A percentile compares a stretch with the other conserved stretches of the same genome.
These are phyloP conservation scores for Trichoderma sp. DNA, from an alignment of 2,329 filamentous ascomycete species.

Conservation along the genomic window DNA sequence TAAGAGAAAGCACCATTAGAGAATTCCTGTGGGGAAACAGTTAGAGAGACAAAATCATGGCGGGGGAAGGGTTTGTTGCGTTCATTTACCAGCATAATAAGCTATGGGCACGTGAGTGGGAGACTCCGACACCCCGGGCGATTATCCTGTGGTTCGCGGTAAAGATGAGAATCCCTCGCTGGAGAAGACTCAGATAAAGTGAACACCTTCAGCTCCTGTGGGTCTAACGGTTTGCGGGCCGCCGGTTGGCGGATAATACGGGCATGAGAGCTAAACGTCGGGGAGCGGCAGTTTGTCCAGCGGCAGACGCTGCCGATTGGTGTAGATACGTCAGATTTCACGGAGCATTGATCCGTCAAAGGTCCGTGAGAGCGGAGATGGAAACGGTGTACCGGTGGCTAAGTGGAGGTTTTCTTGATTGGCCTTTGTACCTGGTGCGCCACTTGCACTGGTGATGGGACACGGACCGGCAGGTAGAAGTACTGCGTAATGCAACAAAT, in stretches of 20 bases:
- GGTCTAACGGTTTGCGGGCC: neutral
- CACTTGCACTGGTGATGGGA: neutral
- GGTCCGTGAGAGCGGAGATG: neutral
- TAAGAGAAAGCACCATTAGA: too few species aligned
- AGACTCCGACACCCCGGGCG: neutral
- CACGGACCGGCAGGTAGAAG: neutral
- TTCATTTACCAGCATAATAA: neutral
- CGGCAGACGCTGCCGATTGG: neutral
- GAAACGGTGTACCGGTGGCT: neutral
- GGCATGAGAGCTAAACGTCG: neutral
- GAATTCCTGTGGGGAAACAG: too few species aligned
- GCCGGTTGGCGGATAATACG: neutral
- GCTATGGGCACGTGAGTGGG: neutral
- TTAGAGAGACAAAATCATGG: too few species aligned
- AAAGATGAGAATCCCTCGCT: neutral
- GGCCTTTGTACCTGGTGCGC: neutral
- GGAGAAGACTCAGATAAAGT: neutral
- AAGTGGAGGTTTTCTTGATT: neutral
- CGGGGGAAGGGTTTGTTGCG: neutral
- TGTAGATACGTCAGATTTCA: neutral
- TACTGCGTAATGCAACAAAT: neutral
- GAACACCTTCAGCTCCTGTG: neutral
- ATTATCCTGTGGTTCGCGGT: neutral
- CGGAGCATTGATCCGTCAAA: neutral
- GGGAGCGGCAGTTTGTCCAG: neutral